Conservation (phyloP, 345 rosid species). For the Aurinia saxatilis region DNA sequence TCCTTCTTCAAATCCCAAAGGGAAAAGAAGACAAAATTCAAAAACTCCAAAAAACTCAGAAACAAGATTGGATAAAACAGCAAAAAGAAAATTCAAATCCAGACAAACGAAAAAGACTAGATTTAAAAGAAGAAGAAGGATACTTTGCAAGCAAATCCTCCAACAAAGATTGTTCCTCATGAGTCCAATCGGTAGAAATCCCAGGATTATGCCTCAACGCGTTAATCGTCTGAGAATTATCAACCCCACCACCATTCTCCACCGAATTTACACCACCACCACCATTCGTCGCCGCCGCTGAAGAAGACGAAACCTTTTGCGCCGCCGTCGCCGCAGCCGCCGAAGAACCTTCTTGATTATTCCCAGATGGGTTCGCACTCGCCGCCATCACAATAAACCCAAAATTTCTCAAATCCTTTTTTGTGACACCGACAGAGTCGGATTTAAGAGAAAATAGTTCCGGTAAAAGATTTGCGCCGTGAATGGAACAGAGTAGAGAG, state of each 20-base stretch:
- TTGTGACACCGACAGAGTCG: background rate
- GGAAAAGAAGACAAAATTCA: background rate
- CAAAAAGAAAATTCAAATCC: background rate
- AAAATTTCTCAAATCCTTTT: background rate
- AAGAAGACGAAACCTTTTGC: conserved; percentile 27
- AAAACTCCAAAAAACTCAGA: background rate
- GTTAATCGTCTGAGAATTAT: conserved; percentile 36
- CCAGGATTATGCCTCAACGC: conserved; percentile 64
- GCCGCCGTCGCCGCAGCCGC: conserved; percentile 41
- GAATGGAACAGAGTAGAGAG: conserved; percentile 14
- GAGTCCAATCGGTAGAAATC: conserved; percentile 56
- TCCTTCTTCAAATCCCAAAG: background rate
- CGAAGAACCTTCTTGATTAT: conserved; percentile 44
- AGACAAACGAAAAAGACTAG: background rate
- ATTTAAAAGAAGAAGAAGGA: background rate
- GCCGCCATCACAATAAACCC: conserved; percentile 45
- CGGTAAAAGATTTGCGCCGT: conserved; percentile 19
- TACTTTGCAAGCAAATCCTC: conserved; percentile 70
- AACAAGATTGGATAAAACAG: background rate
- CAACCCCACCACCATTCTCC: conserved; percentile 33
- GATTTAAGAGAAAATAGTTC: no score
- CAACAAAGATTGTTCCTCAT: conserved; percentile 60
- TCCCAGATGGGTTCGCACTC: conserved; percentile 54
- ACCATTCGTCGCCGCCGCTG: conserved; percentile 30
- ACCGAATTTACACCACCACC: conserved; percentile 41